Evolutionary conservation across 805 yeast genomes (phyloP).

Genomic region (Yarrowia deformans): DNA sequence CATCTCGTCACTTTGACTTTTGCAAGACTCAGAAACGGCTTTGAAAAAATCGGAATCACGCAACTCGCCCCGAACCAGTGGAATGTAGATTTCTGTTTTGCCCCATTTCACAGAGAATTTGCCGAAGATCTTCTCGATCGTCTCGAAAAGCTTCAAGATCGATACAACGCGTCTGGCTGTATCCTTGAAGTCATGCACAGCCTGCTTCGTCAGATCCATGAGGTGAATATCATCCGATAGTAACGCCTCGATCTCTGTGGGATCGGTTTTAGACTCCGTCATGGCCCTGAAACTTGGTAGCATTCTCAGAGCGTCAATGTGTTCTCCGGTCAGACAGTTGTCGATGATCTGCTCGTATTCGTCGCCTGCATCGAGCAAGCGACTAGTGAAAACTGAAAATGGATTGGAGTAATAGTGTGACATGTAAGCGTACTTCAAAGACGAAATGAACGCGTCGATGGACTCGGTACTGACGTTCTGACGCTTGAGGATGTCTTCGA

Average conservation of each 20-base stretch:
- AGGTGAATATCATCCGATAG: slow-evolving; percentile 41
- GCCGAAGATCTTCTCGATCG: background rate
- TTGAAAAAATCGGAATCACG: background rate
- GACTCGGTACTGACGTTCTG: slow-evolving; percentile 45
- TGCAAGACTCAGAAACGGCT: background rate
- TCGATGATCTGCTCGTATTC: slow-evolving; percentile 6
- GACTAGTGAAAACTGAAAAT: slow-evolving; percentile 44
- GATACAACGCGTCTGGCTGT: slow-evolving; percentile 33
- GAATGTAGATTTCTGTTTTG: slow-evolving; percentile 15
- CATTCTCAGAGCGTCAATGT: slow-evolving; percentile 48
- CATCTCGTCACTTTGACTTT: background rate
- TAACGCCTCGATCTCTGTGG: slow-evolving; percentile 41
- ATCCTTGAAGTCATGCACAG: slow-evolving; percentile 43
- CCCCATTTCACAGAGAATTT: background rate
- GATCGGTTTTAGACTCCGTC: slow-evolving; percentile 45
- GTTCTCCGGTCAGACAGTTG: slow-evolving; percentile 40
- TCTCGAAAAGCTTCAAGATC: slow-evolving; percentile 20
- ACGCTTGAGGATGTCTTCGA: slow-evolving; percentile 42
- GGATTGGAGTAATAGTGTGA: slow-evolving; percentile 53
- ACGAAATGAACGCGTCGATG: slow-evolving; percentile 44
- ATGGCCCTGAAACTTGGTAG: slow-evolving; percentile 51
- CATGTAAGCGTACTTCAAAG: slow-evolving; percentile 49
- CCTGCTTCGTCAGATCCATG: slow-evolving; percentile 5
- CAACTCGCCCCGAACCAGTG: slow-evolving; percentile 18
- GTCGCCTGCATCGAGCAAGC: slow-evolving; percentile 2